Evolutionary conservation across 257 asterid species (phyloP).

Genomic region (Solanum virginianum): DNA sequence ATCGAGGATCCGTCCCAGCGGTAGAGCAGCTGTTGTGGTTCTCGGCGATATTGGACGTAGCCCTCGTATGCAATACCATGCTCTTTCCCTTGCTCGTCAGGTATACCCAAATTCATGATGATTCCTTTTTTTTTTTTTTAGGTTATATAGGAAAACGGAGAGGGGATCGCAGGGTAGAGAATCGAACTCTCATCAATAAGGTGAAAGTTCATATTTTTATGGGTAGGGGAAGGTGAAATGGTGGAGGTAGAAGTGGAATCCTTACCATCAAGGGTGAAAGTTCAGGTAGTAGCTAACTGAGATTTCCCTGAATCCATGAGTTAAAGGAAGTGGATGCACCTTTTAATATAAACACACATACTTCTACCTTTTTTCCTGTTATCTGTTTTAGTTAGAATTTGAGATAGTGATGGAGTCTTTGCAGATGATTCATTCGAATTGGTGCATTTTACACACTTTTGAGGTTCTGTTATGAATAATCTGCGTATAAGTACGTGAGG

Average conservation of each 20-base stretch:
- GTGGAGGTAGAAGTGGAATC: neutral
- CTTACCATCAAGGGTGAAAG: neutral
- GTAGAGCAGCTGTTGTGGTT: slow-evolving; percentile 85
- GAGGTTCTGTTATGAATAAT: neutral
- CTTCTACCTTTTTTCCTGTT: neutral
- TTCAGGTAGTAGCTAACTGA: neutral
- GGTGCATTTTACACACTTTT: neutral
- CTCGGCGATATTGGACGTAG: slow-evolving; percentile 97
- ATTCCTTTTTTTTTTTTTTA: neutral
- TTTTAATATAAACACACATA: neutral
- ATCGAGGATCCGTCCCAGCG: slow-evolving; percentile 35
- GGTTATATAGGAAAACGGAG: neutral
- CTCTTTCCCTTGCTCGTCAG: slow-evolving; percentile 92
- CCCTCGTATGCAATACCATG: slow-evolving; percentile 96
- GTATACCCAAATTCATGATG: slow-evolving; percentile 10
- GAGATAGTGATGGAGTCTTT: neutral
- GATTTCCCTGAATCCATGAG: neutral
- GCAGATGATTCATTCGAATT: neutral
- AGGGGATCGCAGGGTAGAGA: neutral
- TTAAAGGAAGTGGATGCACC: neutral
- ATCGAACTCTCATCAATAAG: neutral
- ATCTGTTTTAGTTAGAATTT: neutral
- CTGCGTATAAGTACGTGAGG: neutral
- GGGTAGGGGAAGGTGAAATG: neutral
- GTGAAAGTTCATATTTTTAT: neutral